phyloP scores from a whole-genome alignment of 345 rosid genomes.

The Ceriops tagal region DNA sequence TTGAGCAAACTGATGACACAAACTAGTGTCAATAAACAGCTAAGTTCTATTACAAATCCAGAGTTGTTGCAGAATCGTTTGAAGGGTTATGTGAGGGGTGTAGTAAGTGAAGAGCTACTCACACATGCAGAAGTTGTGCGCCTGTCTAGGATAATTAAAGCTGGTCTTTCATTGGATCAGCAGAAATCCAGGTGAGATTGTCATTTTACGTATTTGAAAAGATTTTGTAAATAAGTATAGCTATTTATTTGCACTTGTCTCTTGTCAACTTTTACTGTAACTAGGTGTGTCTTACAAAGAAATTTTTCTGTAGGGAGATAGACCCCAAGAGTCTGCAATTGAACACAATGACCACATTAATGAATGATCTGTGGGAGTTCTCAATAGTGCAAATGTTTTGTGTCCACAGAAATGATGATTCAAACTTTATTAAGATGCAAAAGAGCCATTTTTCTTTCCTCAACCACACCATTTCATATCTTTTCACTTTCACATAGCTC shows the following conservation, averaged over 20 bases:
- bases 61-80: conserved; percentile 55
- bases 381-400: too few species aligned
- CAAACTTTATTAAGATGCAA: too few species aligned
- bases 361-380: neutral
- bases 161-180: conserved; percentile 75
- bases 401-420: too few species aligned
- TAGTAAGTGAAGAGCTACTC: conserved; percentile 63
- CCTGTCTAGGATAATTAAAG: conserved; percentile 68
- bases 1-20: conserved; percentile 30
- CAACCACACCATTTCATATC: too few species aligned
- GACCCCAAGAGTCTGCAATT: neutral
- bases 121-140: conserved; percentile 75
- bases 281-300: neutral
- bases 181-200: conserved; percentile 62
- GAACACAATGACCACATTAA: neutral
- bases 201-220: neutral
- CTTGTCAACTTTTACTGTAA: neutral
- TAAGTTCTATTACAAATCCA: conserved; percentile 42
- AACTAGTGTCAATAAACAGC: conserved; percentile 32
- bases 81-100: conserved; percentile 83
- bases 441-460: too few species aligned
- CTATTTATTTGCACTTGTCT: neutral
- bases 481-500: too few species aligned
- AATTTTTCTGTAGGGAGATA: too few species aligned
- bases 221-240: neutral